phyloP scores from a whole-genome alignment of 2,329 filamentous ascomycete genomes.

The Ilyonectria destructans region DNA sequence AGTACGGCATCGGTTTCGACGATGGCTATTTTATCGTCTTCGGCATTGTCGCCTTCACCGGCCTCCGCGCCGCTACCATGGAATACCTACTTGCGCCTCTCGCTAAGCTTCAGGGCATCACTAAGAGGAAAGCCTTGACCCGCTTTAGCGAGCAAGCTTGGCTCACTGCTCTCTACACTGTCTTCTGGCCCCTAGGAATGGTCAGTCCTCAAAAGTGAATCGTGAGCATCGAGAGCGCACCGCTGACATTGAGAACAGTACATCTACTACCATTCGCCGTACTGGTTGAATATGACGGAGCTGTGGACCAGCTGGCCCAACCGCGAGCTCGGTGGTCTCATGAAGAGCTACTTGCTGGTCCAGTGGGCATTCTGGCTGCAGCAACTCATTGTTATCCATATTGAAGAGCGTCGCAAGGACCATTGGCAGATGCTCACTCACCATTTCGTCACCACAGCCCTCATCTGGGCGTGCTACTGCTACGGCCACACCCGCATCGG shows the following conservation, averaged over 20 bases:
- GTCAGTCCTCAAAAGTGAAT: conserved; percentile 65
- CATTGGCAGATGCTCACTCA: conserved; percentile 97
- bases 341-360: conserved; percentile 92
- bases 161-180: conserved; percentile 86
- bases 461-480: conserved; percentile 87
- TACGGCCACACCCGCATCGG: conserved; percentile 92
- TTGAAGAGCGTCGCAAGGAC: conserved; percentile 95
- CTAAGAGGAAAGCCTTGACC: conserved; percentile 81
- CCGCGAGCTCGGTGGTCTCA: conserved; percentile 79
- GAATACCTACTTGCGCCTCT: conserved; percentile 89
- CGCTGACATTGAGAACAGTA: conserved; percentile 70
- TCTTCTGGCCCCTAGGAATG: conserved; percentile 89
- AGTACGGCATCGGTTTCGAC: conserved; percentile 84
- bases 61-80: conserved; percentile 86
- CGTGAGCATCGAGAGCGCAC: background rate
- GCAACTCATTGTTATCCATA: conserved; percentile 93
- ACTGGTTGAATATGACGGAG: conserved; percentile 82
- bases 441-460: conserved; percentile 88
- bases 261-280: conserved; percentile 83
- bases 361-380: conserved; percentile 96
- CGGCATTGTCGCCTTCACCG: conserved; percentile 89
- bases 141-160: conserved; percentile 96
- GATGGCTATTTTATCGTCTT: conserved; percentile 87
- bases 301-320: conserved; percentile 91
- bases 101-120: conserved; percentile 80